Evolutionary conservation across 129 eudicot species (phyloP), one percentile per base, ranked within the genome.

Genomic region (Heracleum sosnowskyi): DNA sequence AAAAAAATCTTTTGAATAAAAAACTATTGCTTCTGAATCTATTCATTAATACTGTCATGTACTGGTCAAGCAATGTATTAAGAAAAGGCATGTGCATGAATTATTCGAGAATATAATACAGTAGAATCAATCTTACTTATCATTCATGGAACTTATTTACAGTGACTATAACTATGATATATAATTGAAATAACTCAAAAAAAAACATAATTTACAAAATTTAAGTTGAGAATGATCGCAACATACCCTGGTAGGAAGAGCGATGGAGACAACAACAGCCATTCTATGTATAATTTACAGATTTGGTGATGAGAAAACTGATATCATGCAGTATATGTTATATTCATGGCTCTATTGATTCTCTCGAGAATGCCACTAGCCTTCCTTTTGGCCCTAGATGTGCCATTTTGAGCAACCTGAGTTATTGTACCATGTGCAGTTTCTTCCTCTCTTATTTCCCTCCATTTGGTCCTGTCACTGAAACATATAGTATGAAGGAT

Each of bases 241-340:
- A 63, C 78, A 89, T 79, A 79, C 86, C 69, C 62, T 45, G 40
- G 35, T 45, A 75, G 76, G 44, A 63, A 62, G 22, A 4, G 71
- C n/a, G 7, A 60, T 60, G 57, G 34, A 69, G 74, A 74, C 68
- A 37, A 74, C 68, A 37, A 51, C 46, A 71, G 55, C 20, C 79
- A 80, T 26, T 57, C 66, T 81, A 76, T 57, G 78, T 62, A 76
- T 88, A 88, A 94, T 94, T 85, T 94, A 94, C 97, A 94, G 78
- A 60, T 76, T 81, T 86, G 20, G 78, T 72, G 29, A 72, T 44
- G 24, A 53, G 66, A 37, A 12, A 63, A n/a, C 24, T 66, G 33
- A 47, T 24, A 79, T 95, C 90, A 95, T 4, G 99, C 99, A 63
- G 95, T 92, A 78, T 92, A 97, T 26, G 92, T 92, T 68, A 87